Evolutionary conservation across 495 filamentous ascomycete genomes (phyloP).

Genomic region (Xylaria flabelliformis): DNA sequence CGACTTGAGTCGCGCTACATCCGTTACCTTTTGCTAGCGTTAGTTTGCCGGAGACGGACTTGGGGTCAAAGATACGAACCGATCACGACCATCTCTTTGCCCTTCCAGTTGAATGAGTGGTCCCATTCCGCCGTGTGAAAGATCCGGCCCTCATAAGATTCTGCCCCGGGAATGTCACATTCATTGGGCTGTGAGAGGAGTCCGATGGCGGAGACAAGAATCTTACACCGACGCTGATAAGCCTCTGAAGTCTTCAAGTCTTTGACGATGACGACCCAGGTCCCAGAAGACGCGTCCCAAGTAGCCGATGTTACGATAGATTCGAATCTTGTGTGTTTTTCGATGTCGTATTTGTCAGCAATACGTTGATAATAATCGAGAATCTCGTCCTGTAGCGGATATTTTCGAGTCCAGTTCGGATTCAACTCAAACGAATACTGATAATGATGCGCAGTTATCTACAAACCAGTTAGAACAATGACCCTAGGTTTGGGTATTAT

Average conservation of each 20-base stretch:
- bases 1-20: slow-evolving; percentile 55
- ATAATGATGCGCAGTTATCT: slow-evolving; percentile 49
- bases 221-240: slow-evolving; percentile 51
- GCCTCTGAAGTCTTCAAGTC: slow-evolving; percentile 41
- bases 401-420: slow-evolving; percentile 51
- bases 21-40: slow-evolving; percentile 39
- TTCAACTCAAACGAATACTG: slow-evolving; percentile 58
- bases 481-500: not conserved
- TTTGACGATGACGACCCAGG: slow-evolving; percentile 53
- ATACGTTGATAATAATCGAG: slow-evolving; percentile 54
- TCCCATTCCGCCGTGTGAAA: slow-evolving; percentile 64
- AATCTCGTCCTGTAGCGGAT: slow-evolving; percentile 53
- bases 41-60: slow-evolving; percentile 9
- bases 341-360: slow-evolving; percentile 51
- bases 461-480: slow-evolving; percentile 15
- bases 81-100: slow-evolving; percentile 61
- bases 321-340: slow-evolving; percentile 50
- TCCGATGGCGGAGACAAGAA: slow-evolving; percentile 64
- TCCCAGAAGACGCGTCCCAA: slow-evolving; percentile 52
- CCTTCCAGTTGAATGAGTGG: slow-evolving; percentile 53
- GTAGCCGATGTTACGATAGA: slow-evolving; percentile 47
- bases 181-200: slow-evolving; percentile 54
- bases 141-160: slow-evolving; percentile 53
- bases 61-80: slow-evolving; percentile 46
- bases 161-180: slow-evolving; percentile 48